These are phyloP conservation scores for Ilex aquifolium DNA, from an alignment of 257 asterid species.

Conservation along the genomic window DNA sequence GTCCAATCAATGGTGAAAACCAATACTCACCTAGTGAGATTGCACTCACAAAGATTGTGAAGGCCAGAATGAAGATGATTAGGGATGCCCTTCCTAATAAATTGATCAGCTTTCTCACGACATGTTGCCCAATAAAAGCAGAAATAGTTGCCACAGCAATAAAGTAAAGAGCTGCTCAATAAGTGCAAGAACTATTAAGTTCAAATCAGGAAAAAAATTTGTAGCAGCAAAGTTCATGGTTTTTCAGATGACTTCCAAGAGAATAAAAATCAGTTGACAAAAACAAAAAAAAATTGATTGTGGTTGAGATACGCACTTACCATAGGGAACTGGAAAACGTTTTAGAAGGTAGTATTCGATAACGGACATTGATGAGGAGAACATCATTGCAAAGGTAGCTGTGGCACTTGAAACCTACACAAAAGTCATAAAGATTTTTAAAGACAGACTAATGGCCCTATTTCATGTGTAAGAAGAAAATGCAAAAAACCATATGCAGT, in stretches of 20 bases:
- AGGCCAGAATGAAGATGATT: not conserved
- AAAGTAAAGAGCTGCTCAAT: not conserved
- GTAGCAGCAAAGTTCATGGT: too few species aligned
- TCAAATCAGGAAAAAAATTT: too few species aligned
- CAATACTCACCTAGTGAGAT: not conserved
- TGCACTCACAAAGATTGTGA: not conserved
- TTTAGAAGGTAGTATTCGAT: slow-evolving; percentile 86
- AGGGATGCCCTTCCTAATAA: not conserved
- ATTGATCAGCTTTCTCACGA: not conserved
- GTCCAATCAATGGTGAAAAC: not conserved
- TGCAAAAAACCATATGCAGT: not conserved
- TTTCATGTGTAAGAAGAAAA: not conserved
- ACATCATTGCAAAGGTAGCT: slow-evolving; percentile 96
- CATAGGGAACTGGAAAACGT: slow-evolving; percentile 93
- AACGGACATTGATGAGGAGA: slow-evolving; percentile 98
- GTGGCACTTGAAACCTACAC: slow-evolving; percentile 96
- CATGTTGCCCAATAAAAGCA: not conserved
- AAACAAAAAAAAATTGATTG: too few species aligned
- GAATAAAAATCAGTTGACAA: not conserved
- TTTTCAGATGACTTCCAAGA: too few species aligned
- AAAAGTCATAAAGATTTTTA: not conserved
- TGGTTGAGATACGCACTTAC: slow-evolving; percentile 28
- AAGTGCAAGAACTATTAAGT: too few species aligned
- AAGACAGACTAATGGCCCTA: too few species aligned
- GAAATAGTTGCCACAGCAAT: not conserved